Conservation (phyloP, 768 basidiomycete genomes). For the Pisolithus sp. region DNA sequence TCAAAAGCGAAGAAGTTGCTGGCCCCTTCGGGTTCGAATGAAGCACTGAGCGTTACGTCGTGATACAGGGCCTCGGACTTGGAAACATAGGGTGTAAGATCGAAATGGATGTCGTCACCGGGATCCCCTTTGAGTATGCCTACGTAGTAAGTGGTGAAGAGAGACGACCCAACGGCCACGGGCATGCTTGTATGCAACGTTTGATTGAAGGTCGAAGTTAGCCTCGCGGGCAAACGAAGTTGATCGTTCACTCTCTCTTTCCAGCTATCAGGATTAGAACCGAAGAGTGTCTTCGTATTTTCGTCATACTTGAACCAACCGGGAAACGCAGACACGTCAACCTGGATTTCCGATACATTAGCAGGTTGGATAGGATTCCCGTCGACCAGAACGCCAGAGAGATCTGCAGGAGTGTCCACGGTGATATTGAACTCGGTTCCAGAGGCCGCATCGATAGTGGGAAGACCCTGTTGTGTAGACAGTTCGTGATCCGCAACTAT, state of each 20-base stretch:
- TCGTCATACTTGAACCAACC: constrained; percentile 59
- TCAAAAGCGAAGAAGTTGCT: constrained; percentile 51
- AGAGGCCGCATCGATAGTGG: constrained; percentile 67
- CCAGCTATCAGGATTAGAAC: constrained; percentile 48
- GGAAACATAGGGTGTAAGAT: constrained; percentile 51
- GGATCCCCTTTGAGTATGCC: constrained; percentile 51
- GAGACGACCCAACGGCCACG: constrained; percentile 64
- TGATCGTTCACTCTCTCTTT: constrained; percentile 25
- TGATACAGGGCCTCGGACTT: constrained; percentile 34
- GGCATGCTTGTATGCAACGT: constrained; percentile 56
- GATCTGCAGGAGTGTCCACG: constrained; percentile 51
- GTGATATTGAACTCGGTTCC: constrained; percentile 46
- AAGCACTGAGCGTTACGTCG: constrained; percentile 48
- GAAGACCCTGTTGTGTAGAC: constrained; percentile 41
- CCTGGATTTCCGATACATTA: constrained; percentile 49
- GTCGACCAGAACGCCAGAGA: constrained; percentile 58
- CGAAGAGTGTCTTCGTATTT: constrained; percentile 51
- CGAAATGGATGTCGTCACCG: constrained; percentile 45
- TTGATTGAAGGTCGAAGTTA: constrained; percentile 65
- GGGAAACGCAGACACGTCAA: constrained; percentile 53
- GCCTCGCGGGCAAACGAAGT: constrained; percentile 47
- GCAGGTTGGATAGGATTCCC: constrained; percentile 47
- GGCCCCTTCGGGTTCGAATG: constrained; percentile 47
- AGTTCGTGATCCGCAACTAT: constrained; percentile 67
- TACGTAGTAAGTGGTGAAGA: constrained; percentile 54